Percentiles rank a stretch among this genome's conserved stretches.
These are phyloP conservation scores for Phylloboletellus chloephorus DNA, from an alignment of 1,284 basidiomycete genomes.

Conservation along the genomic window DNA sequence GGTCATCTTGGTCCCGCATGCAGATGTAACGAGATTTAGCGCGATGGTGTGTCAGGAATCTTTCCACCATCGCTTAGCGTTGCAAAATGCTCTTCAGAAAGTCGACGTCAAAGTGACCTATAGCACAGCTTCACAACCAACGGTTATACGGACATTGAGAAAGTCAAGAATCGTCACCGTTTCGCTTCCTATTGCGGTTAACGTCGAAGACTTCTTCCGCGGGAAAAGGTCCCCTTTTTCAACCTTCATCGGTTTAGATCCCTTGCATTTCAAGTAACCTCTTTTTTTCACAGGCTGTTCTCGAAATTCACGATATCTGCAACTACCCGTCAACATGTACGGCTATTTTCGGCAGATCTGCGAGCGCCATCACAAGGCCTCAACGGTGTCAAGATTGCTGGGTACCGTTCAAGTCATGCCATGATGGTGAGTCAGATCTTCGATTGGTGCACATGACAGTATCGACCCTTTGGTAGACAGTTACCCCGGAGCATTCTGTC, in stretches of 20 bases:
- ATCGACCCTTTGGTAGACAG: constrained; percentile 42
- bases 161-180: constrained; percentile 53
- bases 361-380: constrained; percentile 39
- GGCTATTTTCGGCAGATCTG: constrained; percentile 56
- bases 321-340: constrained; percentile 64
- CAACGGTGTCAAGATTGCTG: constrained; percentile 47
- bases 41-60: constrained; percentile 43
- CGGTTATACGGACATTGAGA: constrained; percentile 46
- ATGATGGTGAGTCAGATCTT: constrained; percentile 35
- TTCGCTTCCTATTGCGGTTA: constrained; percentile 72
- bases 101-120: constrained; percentile 60
- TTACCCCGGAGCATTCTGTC: constrained; percentile 63
- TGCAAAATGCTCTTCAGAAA: constrained; percentile 42
- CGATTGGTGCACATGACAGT: not conserved
- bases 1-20: constrained; percentile 56
- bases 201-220: constrained; percentile 84
- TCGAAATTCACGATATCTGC: constrained; percentile 77
- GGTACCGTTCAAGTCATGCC: constrained; percentile 39
- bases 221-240: constrained; percentile 46
- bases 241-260: not conserved
- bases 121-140: constrained; percentile 48
- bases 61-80: constrained; percentile 1
- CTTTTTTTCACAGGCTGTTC: constrained; percentile 50
- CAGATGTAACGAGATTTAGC: constrained; percentile 50
- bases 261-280: constrained; percentile 4